phyloP scores from a whole-genome alignment of 176 grass and related monocot genomes.

The Thalia dealbata region DNA sequence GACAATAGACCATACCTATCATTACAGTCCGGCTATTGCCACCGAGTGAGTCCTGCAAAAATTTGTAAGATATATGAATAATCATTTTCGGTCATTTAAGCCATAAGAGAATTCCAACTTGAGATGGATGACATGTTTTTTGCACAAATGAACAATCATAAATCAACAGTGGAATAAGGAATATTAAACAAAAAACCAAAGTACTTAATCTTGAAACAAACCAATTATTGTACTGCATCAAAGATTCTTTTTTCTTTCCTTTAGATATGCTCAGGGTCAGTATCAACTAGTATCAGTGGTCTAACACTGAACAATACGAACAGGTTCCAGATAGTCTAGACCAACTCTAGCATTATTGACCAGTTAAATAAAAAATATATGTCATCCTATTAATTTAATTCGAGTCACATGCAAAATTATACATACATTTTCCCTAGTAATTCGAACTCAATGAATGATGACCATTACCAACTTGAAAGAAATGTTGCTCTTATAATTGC shows the following conservation, averaged over 20 bases:
- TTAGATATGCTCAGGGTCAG: too few relatives aligned
- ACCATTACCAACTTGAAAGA: too few relatives aligned
- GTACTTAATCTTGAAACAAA: neutral
- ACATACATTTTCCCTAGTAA: too few relatives aligned
- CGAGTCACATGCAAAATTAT: neutral
- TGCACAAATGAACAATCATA: neutral
- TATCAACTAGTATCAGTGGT: too few relatives aligned
- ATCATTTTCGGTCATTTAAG: neutral
- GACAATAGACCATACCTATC: constrained; percentile 67
- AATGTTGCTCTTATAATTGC: too few relatives aligned
- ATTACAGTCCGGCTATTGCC: constrained; percentile 99
- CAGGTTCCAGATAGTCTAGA: too few relatives aligned
- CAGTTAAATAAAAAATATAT: too few relatives aligned
- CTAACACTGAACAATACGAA: too few relatives aligned
- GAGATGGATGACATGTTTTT: neutral
- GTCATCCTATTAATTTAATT: too few relatives aligned
- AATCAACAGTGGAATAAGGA: neutral
- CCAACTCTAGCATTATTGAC: too few relatives aligned
- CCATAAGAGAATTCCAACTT: neutral
- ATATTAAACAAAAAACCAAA: neutral
- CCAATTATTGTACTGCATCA: neutral
- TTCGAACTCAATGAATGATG: too few relatives aligned
- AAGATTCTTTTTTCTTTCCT: too few relatives aligned
- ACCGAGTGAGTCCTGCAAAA: constrained; percentile 79
- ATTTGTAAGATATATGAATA: constrained; percentile 21